These are phyloP conservation scores for Neofusicoccum cordaticola DNA, from an alignment of 2,329 filamentous ascomycete species.

Conservation along the genomic window DNA sequence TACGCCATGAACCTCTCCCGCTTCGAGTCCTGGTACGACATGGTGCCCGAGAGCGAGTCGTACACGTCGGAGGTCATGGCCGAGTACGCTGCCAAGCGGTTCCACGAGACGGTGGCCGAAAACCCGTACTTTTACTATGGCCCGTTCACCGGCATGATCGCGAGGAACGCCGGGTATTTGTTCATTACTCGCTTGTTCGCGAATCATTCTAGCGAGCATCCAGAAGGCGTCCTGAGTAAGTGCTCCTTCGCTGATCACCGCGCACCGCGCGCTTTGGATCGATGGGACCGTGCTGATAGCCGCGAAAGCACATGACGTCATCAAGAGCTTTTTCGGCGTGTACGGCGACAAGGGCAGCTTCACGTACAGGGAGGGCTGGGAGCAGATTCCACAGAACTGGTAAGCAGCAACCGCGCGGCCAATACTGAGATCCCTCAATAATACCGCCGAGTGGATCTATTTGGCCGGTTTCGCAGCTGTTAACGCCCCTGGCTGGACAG, in stretches of 20 bases:
- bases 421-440: no score
- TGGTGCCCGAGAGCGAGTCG: slow-evolving; percentile 21
- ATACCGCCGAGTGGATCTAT: no score
- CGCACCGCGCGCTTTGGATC: background rate
- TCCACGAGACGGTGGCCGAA: slow-evolving; percentile 46
- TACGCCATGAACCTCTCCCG: slow-evolving; percentile 52
- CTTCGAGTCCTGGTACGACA: slow-evolving; percentile 49
- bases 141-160: slow-evolving; percentile 50
- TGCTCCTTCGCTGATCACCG: background rate
- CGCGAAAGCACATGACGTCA: background rate
- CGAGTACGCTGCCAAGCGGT: slow-evolving; percentile 35
- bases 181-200: slow-evolving; percentile 31
- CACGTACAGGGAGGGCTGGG: background rate
- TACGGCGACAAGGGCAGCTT: background rate
- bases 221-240: background rate
- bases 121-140: slow-evolving; percentile 58
- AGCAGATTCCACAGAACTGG: background rate
- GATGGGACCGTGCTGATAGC: background rate
- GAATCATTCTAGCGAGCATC: slow-evolving; percentile 2
- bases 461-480: no score
- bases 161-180: slow-evolving; percentile 45
- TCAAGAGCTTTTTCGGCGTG: background rate
- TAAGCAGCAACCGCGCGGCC: no score
- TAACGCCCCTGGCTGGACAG: slow-evolving; percentile 41
- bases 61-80: background rate